Evolutionary conservation across 2,329 filamentous ascomycete species (phyloP).

Genomic region (Didymella lethalis): DNA sequence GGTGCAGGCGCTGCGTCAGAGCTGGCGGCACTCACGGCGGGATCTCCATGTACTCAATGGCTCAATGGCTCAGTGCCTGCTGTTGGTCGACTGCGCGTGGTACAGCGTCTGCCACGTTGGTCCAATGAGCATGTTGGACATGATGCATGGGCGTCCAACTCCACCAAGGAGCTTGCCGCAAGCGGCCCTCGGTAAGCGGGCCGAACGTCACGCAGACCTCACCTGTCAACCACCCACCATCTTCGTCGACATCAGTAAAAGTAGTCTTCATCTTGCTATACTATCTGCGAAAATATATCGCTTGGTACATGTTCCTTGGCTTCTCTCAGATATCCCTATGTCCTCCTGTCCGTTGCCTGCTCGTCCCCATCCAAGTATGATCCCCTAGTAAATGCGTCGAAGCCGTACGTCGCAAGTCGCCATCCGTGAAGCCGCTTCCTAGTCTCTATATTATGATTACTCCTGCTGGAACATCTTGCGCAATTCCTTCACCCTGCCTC

Average conservation of each 20-base stretch:
- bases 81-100: conserved; percentile 31
- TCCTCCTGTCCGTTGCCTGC: background rate
- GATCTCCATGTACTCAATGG: conserved; percentile 27
- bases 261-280: background rate
- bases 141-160: conserved; percentile 27
- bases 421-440: background rate
- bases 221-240: background rate
- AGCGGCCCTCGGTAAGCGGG: conserved; percentile 38
- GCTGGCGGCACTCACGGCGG: conserved; percentile 4
- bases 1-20: conserved; percentile 6
- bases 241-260: background rate
- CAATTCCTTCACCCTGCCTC: conserved; percentile 40
- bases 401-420: background rate
- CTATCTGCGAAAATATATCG: conserved; percentile 1
- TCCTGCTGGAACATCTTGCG: conserved; percentile 21
- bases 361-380: background rate
- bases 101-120: conserved; percentile 44
- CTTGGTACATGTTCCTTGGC: background rate
- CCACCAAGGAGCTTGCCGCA: conserved; percentile 32
- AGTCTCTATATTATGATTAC: background rate
- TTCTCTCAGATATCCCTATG: background rate
- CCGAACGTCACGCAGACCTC: conserved; percentile 26
- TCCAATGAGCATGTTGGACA: conserved; percentile 39
- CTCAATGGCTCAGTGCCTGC: conserved; percentile 38
- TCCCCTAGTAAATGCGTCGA: background rate